Conservation (phyloP, 345 rosid genomes). For the Ceriops tagal region DNA sequence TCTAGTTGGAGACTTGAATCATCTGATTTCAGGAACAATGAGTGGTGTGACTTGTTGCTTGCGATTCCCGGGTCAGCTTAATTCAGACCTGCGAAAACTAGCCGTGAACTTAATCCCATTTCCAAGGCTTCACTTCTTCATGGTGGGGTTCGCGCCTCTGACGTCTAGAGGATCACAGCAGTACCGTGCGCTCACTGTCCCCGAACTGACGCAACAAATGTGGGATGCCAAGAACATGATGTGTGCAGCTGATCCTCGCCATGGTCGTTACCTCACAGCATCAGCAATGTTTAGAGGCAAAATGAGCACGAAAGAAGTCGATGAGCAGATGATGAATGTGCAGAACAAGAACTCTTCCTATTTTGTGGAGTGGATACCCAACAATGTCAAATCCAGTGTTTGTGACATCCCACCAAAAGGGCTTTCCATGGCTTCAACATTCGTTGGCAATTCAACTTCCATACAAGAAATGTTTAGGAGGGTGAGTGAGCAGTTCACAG, state of each 20-base stretch:
- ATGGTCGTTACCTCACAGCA: conserved; percentile 21
- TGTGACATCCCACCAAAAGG: conserved; percentile 33
- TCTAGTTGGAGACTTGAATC: conserved; percentile 28
- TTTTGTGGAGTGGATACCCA: conserved; percentile 22
- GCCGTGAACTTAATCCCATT: conserved; percentile 28
- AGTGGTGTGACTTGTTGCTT: conserved; percentile 32
- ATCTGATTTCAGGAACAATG: conserved; percentile 29
- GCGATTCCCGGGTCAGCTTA: conserved; percentile 27
- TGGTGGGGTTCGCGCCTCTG: conserved; percentile 36
- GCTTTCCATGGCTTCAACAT: conserved; percentile 26
- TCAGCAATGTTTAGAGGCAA: conserved; percentile 33
- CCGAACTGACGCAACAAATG: conserved; percentile 18
- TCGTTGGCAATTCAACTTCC: conserved; percentile 27
- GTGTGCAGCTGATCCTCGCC: conserved; percentile 21
- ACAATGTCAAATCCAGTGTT: conserved; percentile 30
- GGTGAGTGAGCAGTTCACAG: conserved; percentile 29
- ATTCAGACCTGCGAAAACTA: conserved; percentile 27
- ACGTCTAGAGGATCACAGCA: conserved; percentile 41
- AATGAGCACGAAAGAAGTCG: conserved; percentile 42
- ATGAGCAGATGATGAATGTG: conserved; percentile 28
- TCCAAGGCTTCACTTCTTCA: conserved; percentile 29
- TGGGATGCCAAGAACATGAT: conserved; percentile 28
- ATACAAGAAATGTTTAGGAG: conserved; percentile 32
- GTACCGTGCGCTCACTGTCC: conserved; percentile 26
- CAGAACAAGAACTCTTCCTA: conserved; percentile 33